Evolutionary conservation across 768 basidiomycete genomes (phyloP).

Genomic region (Mycena galericulata): DNA sequence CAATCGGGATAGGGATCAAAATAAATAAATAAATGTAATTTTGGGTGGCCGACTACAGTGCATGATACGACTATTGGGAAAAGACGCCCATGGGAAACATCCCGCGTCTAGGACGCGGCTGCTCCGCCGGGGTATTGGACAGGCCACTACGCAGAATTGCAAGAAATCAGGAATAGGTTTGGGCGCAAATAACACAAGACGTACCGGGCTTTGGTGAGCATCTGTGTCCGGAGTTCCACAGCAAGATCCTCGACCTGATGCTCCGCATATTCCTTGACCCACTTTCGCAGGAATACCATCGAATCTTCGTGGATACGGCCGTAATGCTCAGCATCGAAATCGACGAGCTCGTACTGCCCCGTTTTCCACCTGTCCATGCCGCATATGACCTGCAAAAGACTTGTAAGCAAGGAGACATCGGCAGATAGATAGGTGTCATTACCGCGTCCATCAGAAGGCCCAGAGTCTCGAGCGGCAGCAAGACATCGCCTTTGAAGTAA

Average conservation of each 20-base stretch:
- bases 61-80: background rate
- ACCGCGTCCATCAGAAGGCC: slow-evolving; percentile 5
- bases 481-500: background rate
- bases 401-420: background rate
- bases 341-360: background rate
- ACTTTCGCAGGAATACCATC: background rate
- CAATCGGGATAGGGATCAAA: background rate
- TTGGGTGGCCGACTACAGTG: background rate
- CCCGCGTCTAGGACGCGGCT: background rate
- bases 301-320: background rate
- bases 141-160: background rate
- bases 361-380: slow-evolving; percentile 12
- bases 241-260: background rate
- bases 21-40: background rate
- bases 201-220: slow-evolving; percentile 15
- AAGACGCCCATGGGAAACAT: background rate
- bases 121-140: background rate
- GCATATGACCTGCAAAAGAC: background rate
- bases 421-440: background rate
- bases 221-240: background rate
- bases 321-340: background rate
- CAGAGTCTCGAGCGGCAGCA: background rate
- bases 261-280: background rate
- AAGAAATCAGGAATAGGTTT: background rate
- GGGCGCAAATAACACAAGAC: background rate